A percentile compares a stretch with the other conserved stretches of the same genome.
Evolutionary conservation across 2,329 filamentous ascomycete genomes (phyloP).

Genomic region (Fusarium nodosum): DNA sequence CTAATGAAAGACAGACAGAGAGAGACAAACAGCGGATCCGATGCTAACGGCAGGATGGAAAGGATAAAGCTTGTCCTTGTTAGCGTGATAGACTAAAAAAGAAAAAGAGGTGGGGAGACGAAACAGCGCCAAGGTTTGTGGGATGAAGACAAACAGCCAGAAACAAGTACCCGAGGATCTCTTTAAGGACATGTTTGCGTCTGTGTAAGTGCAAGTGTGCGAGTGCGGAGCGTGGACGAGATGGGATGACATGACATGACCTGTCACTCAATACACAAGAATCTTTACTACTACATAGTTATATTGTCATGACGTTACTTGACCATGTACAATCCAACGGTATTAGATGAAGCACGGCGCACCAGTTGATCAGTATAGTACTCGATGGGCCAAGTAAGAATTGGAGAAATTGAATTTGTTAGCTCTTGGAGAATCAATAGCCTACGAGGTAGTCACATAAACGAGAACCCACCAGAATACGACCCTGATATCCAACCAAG

Average conservation of each 20-base stretch:
- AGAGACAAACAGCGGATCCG: conserved; percentile 32
- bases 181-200: conserved; percentile 39
- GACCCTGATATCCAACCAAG: not conserved
- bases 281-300: not conserved
- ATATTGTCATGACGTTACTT: conserved; percentile 8
- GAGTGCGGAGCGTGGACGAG: conserved; percentile 33
- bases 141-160: conserved; percentile 25
- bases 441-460: not conserved
- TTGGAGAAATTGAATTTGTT: conserved; percentile 6
- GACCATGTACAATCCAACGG: conserved; percentile 33
- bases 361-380: conserved; percentile 10
- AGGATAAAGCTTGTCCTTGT: conserved; percentile 4
- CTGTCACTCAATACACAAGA: conserved; percentile 30
- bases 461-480: not conserved
- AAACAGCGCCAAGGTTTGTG: conserved; percentile 4
- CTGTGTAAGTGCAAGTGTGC: conserved; percentile 37
- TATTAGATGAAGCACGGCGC: conserved; percentile 25
- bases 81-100: conserved; percentile 1
- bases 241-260: conserved; percentile 40
- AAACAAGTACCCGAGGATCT: conserved; percentile 20
- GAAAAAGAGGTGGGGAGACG: conserved; percentile 6
- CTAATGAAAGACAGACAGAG: not conserved
- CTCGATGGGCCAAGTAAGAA: conserved; percentile 12
- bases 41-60: conserved; percentile 3
- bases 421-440: not conserved